phyloP scores from a whole-genome alignment of 805 yeast species.

The Wickerhamomyces queroliae region DNA sequence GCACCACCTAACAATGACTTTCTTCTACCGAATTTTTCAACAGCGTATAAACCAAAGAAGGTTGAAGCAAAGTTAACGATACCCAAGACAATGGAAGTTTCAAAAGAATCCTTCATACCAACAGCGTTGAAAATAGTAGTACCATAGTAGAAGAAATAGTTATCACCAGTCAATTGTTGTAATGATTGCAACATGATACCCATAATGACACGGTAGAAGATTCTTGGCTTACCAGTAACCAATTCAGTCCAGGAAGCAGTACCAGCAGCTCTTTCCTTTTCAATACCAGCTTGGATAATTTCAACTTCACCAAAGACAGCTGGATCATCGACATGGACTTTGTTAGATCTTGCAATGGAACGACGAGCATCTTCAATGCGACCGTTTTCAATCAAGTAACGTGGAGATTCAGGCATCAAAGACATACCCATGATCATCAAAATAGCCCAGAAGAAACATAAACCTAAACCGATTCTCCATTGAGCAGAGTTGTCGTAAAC shows the following conservation, averaged over 20 bases:
- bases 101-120: conserved; percentile 51
- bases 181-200: conserved; percentile 54
- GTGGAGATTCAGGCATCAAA: conserved; percentile 70
- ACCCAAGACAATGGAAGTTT: conserved; percentile 55
- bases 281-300: conserved; percentile 53
- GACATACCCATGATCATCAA: conserved; percentile 30
- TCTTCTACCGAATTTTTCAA: conserved; percentile 52
- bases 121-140: conserved; percentile 57
- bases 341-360: conserved; percentile 56
- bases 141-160: conserved; percentile 64
- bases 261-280: conserved; percentile 56
- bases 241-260: conserved; percentile 62
- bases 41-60: conserved; percentile 41
- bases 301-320: conserved; percentile 53
- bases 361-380: conserved; percentile 55
- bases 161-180: conserved; percentile 65
- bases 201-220: conserved; percentile 37
- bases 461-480: conserved; percentile 71
- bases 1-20: conserved; percentile 43
- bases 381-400: conserved; percentile 52
- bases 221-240: conserved; percentile 61
- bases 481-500: conserved; percentile 56
- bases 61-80: conserved; percentile 55
- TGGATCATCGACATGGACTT: conserved; percentile 45
- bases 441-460: conserved; percentile 42